Conservation (phyloP, 257 asterid species). For the Capsicum baccatum region DNA sequence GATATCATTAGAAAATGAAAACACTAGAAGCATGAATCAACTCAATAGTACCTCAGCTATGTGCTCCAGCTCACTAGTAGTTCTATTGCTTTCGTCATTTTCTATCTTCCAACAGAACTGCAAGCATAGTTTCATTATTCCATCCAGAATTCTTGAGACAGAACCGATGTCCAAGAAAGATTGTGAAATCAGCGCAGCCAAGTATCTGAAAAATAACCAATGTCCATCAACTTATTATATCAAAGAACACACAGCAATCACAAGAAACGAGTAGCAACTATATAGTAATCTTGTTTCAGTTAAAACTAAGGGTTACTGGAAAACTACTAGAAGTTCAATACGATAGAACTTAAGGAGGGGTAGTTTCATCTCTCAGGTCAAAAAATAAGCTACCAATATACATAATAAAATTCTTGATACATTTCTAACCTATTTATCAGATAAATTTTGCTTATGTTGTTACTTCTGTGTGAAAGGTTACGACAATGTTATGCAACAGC, state of each 20-base stretch:
- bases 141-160: conserved; percentile 94
- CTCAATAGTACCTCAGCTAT: conserved; percentile 76
- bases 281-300: background rate
- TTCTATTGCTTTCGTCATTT: conserved; percentile 66
- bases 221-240: background rate
- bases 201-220: conserved; percentile 60
- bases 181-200: conserved; percentile 89
- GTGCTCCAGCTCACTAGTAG: conserved; percentile 73
- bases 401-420: background rate
- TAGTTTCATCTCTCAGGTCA: background rate
- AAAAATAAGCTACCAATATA: background rate
- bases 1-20: conserved; percentile 21
- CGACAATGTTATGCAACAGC: background rate
- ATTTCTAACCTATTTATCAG: background rate
- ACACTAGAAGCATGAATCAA: conserved; percentile 32
- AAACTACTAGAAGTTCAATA: background rate
- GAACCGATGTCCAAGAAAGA: conserved; percentile 98
- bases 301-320: background rate
- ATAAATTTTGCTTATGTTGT: background rate
- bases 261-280: conserved; percentile 13
- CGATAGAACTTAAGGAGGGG: background rate
- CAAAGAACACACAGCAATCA: conserved; percentile 5
- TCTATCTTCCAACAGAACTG: conserved; percentile 98
- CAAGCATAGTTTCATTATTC: conserved; percentile 90
- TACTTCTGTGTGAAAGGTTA: background rate